Percentiles rank a stretch among this genome's conserved stretches.
phyloP scores from a whole-genome alignment of 371 early-diverging fungal genomes.

The Dichotomocladium elegans region DNA sequence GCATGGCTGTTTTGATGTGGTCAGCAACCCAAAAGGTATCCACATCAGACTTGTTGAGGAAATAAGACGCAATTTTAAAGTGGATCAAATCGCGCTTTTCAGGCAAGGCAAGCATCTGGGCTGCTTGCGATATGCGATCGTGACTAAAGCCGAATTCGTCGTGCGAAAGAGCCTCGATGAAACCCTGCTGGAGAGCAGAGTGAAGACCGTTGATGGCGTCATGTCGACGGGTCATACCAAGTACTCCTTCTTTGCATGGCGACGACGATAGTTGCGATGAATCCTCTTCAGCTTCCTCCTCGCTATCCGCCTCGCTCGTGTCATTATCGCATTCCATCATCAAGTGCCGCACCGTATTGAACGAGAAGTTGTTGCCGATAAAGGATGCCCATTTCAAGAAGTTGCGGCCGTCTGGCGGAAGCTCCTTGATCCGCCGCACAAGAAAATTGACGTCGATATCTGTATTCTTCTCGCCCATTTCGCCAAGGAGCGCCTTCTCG shows the following conservation, averaged over 20 bases:
- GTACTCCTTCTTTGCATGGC: conserved; percentile 10
- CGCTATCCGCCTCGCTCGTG: conserved; percentile 16
- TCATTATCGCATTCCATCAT: conserved; percentile 29
- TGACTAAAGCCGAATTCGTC: conserved; percentile 45
- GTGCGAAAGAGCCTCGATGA: conserved; percentile 33
- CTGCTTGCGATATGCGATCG: conserved; percentile 45
- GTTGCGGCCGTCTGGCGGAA: conserved; percentile 42
- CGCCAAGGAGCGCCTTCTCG: conserved; percentile 29
- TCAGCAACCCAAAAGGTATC: conserved; percentile 57
- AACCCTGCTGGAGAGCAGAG: conserved; percentile 41
- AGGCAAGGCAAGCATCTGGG: conserved; percentile 29
- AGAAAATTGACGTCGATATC: conserved; percentile 40
- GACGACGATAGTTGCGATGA: conserved; percentile 12
- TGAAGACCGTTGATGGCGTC: conserved; percentile 47
- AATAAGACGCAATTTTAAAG: conserved; percentile 32
- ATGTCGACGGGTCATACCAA: conserved; percentile 7
- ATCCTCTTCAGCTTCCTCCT: conserved; percentile 19
- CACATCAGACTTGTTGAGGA: conserved; percentile 24
- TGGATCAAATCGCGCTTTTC: conserved; percentile 27
- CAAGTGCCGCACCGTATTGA: conserved; percentile 36
- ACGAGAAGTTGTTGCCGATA: conserved; percentile 43
- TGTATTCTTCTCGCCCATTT: conserved; percentile 19
- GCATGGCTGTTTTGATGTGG: conserved; percentile 77
- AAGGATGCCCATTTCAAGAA: conserved; percentile 50
- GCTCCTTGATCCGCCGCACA: conserved; percentile 33